Evolutionary conservation across 495 filamentous ascomycete species (phyloP).

Genomic region (Aspergillus indologenus): DNA sequence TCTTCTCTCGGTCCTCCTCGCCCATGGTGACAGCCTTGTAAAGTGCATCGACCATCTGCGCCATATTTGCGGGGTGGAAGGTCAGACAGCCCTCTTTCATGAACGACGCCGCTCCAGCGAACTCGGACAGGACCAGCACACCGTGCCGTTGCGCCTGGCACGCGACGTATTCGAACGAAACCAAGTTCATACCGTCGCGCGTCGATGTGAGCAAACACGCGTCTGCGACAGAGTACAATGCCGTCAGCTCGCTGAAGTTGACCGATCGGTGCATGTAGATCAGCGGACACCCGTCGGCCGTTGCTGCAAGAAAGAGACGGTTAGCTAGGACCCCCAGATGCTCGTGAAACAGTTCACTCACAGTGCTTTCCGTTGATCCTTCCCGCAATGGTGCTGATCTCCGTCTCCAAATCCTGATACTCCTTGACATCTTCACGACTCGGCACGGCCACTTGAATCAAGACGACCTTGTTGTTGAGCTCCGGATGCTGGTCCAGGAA

Average conservation of each 20-base stretch:
- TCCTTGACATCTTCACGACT: slow-evolving; percentile 92
- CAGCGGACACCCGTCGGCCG: slow-evolving; percentile 88
- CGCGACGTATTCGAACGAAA: slow-evolving; percentile 94
- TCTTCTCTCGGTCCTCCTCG: slow-evolving; percentile 68
- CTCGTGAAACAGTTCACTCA: slow-evolving; percentile 5
- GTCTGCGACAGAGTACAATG: slow-evolving; percentile 85
- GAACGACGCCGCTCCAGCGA: slow-evolving; percentile 84
- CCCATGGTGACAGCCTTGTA: slow-evolving; percentile 81
- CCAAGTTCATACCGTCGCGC: slow-evolving; percentile 96
- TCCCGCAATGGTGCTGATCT: slow-evolving; percentile 88
- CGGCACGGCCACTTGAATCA: slow-evolving; percentile 92
- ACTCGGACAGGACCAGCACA: slow-evolving; percentile 88
- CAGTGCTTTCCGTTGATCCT: slow-evolving; percentile 76
- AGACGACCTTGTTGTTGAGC: slow-evolving; percentile 83
- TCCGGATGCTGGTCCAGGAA: slow-evolving; percentile 92
- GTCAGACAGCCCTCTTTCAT: slow-evolving; percentile 75
- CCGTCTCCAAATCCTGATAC: slow-evolving; percentile 85
- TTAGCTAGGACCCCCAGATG: neutral
- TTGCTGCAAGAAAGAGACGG: slow-evolving; percentile 44
- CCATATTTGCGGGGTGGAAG: slow-evolving; percentile 89
- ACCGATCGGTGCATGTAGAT: slow-evolving; percentile 93
- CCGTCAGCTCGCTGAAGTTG: slow-evolving; percentile 84
- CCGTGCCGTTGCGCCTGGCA: slow-evolving; percentile 80
- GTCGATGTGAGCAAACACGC: slow-evolving; percentile 87
- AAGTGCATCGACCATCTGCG: slow-evolving; percentile 82